Base-by-base conservation (phyloP, 768 basidiomycete genomes). In the Xerocomus potaroensis region DNA sequence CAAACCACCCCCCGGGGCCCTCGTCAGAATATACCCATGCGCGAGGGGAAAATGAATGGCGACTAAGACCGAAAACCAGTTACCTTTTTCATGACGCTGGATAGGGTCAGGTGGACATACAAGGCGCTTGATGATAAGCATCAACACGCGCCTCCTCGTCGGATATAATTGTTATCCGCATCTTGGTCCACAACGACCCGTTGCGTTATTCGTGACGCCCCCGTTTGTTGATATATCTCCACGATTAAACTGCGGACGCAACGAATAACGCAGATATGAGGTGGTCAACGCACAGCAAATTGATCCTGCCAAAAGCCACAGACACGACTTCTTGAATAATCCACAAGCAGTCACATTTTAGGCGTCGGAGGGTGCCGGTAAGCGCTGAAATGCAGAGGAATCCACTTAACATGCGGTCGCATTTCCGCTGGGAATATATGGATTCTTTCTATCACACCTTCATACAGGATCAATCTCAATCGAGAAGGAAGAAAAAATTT, bases 381-480 rank as follows among this genome's bases (percentile, higher is more conserved):
- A 35, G 30, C 21, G 33, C 46, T 21, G 9, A 33, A 51, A 21
- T 12, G 26, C 29, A 21, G 26, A 19, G 19, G 39, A 26, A 35
- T 15, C n/a, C 37, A 18, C 6, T 48, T 10, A 33, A 41, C 47
- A 44, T 40, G 53, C 37, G 52, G 53, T 39, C 53, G 48, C 49
- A 34, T 51, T 21, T 21, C 14, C 24, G 34, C 34, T 47, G 40
- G 26, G 14, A 41, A 12, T n/a, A 40, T 49, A 45, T 55, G 52
- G 47, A 49, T 21, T n/a, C 41, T 21, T 36, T 34, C 31, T 31
- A 54, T 43, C 48, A 45, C 38, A 30, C 29, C n/a, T 41, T 36
- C 37, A 36, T 47, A 52, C 27, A 33, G 1, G 42, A 48, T 51
- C 45, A 41, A 55, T 61, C 50, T 55, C 34, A 41, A 41, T 44